These are phyloP conservation scores for Nicotiana noctiflora DNA, from an alignment of 257 asterid genomes.

Conservation along the genomic window DNA sequence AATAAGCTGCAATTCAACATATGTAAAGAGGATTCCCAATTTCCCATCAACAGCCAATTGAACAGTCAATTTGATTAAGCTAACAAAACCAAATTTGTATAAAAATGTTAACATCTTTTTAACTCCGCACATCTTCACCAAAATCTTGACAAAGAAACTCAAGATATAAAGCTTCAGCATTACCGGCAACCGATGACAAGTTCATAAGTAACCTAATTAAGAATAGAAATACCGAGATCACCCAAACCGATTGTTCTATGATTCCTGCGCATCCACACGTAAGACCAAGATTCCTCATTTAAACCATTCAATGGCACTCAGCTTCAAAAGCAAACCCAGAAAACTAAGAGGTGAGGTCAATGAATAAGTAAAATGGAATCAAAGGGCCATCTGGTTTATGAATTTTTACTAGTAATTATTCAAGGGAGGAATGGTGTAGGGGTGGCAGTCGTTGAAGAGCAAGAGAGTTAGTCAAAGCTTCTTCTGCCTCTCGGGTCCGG, in stretches of 20 bases:
- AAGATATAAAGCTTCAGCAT: constrained; percentile 3
- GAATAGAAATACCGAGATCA: background rate
- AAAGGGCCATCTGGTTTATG: background rate
- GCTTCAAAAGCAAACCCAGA: too few relatives aligned
- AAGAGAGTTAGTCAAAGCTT: background rate
- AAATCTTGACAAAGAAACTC: background rate
- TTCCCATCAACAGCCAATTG: background rate
- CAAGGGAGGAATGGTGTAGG: constrained; percentile 2
- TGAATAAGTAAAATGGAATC: background rate
- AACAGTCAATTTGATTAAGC: background rate
- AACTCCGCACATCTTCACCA: background rate
- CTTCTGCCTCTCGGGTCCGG: background rate
- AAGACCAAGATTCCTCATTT: background rate
- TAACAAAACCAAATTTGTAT: background rate
- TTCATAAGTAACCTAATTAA: background rate
- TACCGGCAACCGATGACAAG: background rate
- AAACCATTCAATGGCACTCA: too few relatives aligned
- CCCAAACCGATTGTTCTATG: background rate
- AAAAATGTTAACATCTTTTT: background rate
- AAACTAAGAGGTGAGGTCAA: too few relatives aligned
- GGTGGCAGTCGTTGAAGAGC: background rate
- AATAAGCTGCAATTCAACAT: background rate
- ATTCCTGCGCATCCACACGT: background rate
- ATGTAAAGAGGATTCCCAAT: background rate
- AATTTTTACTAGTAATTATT: background rate